Conservation (phyloP, 2,329 filamentous ascomycete species). For the Aspergillus hortae region DNA sequence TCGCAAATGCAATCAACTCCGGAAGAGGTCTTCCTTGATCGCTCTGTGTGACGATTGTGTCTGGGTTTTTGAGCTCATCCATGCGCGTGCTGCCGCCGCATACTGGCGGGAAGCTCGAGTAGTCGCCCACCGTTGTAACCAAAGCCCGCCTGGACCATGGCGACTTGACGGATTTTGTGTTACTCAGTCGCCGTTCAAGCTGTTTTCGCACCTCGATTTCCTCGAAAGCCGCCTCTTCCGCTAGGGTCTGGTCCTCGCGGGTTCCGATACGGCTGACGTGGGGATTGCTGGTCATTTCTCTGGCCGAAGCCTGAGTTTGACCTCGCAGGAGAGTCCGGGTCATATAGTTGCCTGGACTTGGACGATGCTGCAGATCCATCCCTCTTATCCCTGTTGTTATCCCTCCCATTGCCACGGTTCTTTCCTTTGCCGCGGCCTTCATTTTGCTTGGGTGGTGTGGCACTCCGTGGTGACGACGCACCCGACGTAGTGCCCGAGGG, state of each 20-base stretch:
- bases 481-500: constrained; percentile 45
- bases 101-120: not conserved
- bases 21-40: constrained; percentile 50
- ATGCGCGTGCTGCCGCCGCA: not conserved
- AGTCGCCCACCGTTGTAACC: not conserved
- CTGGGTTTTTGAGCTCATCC: not conserved
- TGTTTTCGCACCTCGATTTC: constrained; percentile 56
- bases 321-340: constrained; percentile 68
- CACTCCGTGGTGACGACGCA: constrained; percentile 59
- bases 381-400: constrained; percentile 37
- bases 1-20: constrained; percentile 59
- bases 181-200: constrained; percentile 15
- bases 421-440: constrained; percentile 44
- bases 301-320: constrained; percentile 52
- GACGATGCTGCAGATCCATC: constrained; percentile 36
- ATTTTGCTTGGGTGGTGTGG: constrained; percentile 54
- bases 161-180: not conserved
- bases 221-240: constrained; percentile 72
- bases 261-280: constrained; percentile 63
- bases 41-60: not conserved
- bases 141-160: too few species aligned
- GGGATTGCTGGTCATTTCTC: constrained; percentile 32
- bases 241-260: constrained; percentile 75
- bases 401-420: constrained; percentile 49
- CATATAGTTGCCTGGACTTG: constrained; percentile 63